phyloP scores from a whole-genome alignment of 2,329 filamentous ascomycete species.

The Thelonectria rubi region DNA sequence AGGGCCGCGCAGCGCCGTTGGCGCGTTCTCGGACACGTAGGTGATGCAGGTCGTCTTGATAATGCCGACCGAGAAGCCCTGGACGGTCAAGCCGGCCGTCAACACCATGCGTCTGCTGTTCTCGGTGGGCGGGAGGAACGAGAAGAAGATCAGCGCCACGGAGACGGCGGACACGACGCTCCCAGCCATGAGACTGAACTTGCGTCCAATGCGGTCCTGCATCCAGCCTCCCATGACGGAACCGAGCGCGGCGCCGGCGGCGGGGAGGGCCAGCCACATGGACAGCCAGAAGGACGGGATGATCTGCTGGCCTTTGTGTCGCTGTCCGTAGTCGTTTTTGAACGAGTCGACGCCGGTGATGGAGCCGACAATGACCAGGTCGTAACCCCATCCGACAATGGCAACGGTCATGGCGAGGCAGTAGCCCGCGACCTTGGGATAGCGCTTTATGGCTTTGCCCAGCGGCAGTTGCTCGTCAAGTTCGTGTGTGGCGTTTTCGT shows the following conservation, averaged over 20 bases:
- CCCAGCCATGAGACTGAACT: constrained; percentile 36
- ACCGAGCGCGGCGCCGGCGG: constrained; percentile 39
- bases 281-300: constrained; percentile 43
- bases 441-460: constrained; percentile 37
- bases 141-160: constrained; percentile 43
- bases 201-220: constrained; percentile 42
- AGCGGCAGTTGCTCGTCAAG: constrained; percentile 36
- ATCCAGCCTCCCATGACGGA: constrained; percentile 41
- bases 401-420: constrained; percentile 41
- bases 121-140: constrained; percentile 23
- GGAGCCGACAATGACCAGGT: constrained; percentile 40
- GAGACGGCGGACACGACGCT: constrained; percentile 38
- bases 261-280: constrained; percentile 39
- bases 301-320: constrained; percentile 35
- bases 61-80: constrained; percentile 41
- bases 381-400: constrained; percentile 46
- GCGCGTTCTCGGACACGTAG: constrained; percentile 52
- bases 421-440: constrained; percentile 42
- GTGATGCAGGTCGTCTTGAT: constrained; percentile 41
- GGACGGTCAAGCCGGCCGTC: constrained; percentile 38
- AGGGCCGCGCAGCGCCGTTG: constrained; percentile 39
- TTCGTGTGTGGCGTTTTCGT: background rate
- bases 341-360: constrained; percentile 44
- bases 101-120: constrained; percentile 37
- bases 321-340: constrained; percentile 42